Evolutionary conservation across 768 basidiomycete genomes (phyloP), one percentile per base, ranked within the genome.

Genomic region (Russula virescens): DNA sequence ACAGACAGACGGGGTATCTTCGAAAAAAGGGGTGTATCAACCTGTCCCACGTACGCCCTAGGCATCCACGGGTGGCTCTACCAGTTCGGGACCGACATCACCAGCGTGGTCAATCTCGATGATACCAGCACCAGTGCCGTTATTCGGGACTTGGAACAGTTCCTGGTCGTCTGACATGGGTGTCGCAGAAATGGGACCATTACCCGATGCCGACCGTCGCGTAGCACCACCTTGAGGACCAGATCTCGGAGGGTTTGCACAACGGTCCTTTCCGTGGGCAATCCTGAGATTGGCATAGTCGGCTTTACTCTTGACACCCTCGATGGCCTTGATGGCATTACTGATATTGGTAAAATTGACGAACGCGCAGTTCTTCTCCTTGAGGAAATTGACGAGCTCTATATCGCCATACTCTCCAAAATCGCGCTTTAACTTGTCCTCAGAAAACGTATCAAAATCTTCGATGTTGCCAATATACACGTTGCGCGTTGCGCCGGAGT

Each of bases 261-360:
- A 98, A 40, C 94, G 84, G 71, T 97, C 94, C 73, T 97, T 98
- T 63, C 95, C 94, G 74, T 95, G 94, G 18, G 94, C 88, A 62
- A 99, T 91, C 45, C 93, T 88, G 67, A 98, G 76, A 73, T 87
- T 87, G 19, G 84, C 79, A 71, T 98, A 98, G 71, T 98, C 95
- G 2, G 91, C 84, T 71, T 93, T 91, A 71, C 80, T 84, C 83
- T 96, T 96, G 75, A 97, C 83, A 9, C 87, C 89, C 61, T 98
- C 96, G 70, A 98, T 95, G n/a, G 96, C 94, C 78, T 98, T 98
- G 80, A 94, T 94, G 14, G 94, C 94, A 71, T 95, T 95, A 55
- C 88, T 86, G 68, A 97, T 85, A 76, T 94, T 94, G 38, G 94
- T 96, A 68, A 94, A 96, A 78, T 96, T 97, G 70, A 94, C 88